A percentile compares a stretch with the other conserved stretches of the same genome.
These are phyloP conservation scores for Anethum foeniculum DNA, from an alignment of 140 eudicot species.

Conservation along the genomic window DNA sequence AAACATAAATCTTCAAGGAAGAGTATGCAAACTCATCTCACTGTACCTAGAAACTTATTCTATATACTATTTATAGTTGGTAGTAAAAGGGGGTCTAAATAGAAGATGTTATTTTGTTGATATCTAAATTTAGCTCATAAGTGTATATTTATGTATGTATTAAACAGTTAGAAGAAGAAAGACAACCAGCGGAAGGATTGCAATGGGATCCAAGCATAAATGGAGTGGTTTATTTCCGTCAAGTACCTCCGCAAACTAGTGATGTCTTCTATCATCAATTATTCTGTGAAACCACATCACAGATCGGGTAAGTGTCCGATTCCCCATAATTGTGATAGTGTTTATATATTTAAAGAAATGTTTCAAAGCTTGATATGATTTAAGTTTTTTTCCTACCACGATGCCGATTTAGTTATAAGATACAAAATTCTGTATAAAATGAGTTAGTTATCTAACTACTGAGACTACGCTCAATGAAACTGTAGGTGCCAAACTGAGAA, in stretches of 20 bases:
- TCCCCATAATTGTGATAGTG: not conserved
- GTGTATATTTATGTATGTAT: not conserved
- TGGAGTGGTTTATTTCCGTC: slow-evolving; percentile 35
- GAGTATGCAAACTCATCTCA: slow-evolving; percentile 24
- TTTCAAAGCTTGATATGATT: not conserved
- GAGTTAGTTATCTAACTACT: not conserved
- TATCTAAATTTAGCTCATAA: not conserved
- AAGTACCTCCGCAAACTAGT: slow-evolving; percentile 26
- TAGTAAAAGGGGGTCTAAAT: not conserved
- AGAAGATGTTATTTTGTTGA: not conserved
- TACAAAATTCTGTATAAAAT: not conserved
- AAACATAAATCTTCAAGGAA: slow-evolving; percentile 35
- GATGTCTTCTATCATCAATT: slow-evolving; percentile 26
- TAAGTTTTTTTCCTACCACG: not conserved
- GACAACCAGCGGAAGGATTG: slow-evolving; percentile 28
- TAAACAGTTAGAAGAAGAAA: slow-evolving; percentile 35
- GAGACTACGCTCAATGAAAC: not conserved
- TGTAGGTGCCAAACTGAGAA: slow-evolving; percentile 40
- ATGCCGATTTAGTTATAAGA: not conserved
- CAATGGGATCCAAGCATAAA: slow-evolving; percentile 36
- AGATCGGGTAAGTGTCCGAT: slow-evolving; percentile 30
- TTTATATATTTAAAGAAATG: not conserved
- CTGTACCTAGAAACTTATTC: not conserved
- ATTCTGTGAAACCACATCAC: slow-evolving; percentile 45
- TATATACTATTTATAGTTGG: not conserved